A percentile compares a stretch with the other conserved stretches of the same genome.
phyloP scores from a whole-genome alignment of 139 green algal species.

The Chloropicon primus region DNA sequence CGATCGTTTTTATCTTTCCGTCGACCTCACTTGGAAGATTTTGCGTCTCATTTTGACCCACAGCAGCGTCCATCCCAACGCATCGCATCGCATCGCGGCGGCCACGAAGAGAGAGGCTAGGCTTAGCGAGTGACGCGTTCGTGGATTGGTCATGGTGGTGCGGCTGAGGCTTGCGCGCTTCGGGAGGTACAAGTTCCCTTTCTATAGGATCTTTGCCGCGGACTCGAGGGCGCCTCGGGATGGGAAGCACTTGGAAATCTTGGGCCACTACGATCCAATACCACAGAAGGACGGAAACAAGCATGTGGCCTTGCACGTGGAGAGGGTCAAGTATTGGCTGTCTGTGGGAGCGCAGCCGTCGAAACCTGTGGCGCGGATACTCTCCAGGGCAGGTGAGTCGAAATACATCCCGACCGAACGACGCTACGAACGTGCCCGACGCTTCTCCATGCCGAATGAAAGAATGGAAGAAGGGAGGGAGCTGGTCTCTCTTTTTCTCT shows the following conservation, averaged over 20 bases:
- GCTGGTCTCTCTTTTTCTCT: too few species aligned
- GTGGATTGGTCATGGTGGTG: slow-evolving; percentile 41
- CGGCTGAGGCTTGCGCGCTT: slow-evolving; percentile 65
- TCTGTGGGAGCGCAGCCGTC: slow-evolving; percentile 63
- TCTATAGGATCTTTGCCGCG: slow-evolving; percentile 70
- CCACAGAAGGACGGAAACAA: slow-evolving; percentile 72
- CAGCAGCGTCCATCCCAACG: too few species aligned
- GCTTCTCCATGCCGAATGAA: too few species aligned
- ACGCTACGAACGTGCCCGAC: too few species aligned
- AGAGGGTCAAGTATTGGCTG: slow-evolving; percentile 77
- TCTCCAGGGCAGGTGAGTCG: slow-evolving; percentile 15
- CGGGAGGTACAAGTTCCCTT: slow-evolving; percentile 56
- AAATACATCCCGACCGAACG: too few species aligned
- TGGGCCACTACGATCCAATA: slow-evolving; percentile 69
- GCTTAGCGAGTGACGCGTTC: too few species aligned
- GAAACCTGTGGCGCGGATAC: slow-evolving; percentile 46
- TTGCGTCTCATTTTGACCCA: too few species aligned
- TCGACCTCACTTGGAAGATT: too few species aligned
- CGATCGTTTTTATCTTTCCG: too few species aligned
- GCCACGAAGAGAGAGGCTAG: too few species aligned
- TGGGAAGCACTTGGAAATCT: slow-evolving; percentile 58
- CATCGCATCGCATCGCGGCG: too few species aligned
- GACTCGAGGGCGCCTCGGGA: slow-evolving; percentile 45
- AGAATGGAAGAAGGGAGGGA: too few species aligned
- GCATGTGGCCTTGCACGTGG: slow-evolving; percentile 59